Conservation (phyloP, 768 basidiomycete genomes). For the Crassisporium funariophilum region DNA sequence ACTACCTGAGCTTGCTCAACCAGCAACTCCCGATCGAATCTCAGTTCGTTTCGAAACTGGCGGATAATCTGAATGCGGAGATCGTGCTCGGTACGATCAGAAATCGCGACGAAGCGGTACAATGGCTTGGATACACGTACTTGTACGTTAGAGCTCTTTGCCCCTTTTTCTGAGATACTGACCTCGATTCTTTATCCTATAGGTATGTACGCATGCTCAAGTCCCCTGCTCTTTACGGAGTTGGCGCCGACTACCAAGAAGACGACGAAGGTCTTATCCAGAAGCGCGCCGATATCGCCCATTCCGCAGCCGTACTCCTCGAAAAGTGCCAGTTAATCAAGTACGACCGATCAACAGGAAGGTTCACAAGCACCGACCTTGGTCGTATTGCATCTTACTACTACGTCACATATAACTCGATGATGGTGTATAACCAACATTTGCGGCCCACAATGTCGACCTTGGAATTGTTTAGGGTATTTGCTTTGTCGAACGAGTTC, state of each 20-base stretch:
- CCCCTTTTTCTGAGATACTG: slow-evolving; percentile 5
- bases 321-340: slow-evolving; percentile 95
- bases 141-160: slow-evolving; percentile 61
- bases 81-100: slow-evolving; percentile 93
- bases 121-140: slow-evolving; percentile 96
- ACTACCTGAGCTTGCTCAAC: slow-evolving; percentile 93
- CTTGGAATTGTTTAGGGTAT: slow-evolving; percentile 93
- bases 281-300: slow-evolving; percentile 91
- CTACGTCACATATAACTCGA: slow-evolving; percentile 93
- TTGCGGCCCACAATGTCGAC: slow-evolving; percentile 83
- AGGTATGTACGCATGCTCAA: slow-evolving; percentile 96
- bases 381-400: slow-evolving; percentile 95
- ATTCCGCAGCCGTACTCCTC: slow-evolving; percentile 89
- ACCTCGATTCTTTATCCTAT: slow-evolving; percentile 8
- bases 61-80: slow-evolving; percentile 97
- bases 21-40: slow-evolving; percentile 98
- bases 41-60: slow-evolving; percentile 89
- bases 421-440: slow-evolving; percentile 97
- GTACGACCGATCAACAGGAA: slow-evolving; percentile 86
- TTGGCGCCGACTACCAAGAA: slow-evolving; percentile 88
- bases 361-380: slow-evolving; percentile 91
- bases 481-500: slow-evolving; percentile 95
- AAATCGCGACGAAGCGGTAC: slow-evolving; percentile 95
- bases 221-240: slow-evolving; percentile 83
- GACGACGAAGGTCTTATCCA: slow-evolving; percentile 83